These are phyloP conservation scores for Rubia peregrina DNA, from an alignment of 305 asterid species.

Conservation along the genomic window DNA sequence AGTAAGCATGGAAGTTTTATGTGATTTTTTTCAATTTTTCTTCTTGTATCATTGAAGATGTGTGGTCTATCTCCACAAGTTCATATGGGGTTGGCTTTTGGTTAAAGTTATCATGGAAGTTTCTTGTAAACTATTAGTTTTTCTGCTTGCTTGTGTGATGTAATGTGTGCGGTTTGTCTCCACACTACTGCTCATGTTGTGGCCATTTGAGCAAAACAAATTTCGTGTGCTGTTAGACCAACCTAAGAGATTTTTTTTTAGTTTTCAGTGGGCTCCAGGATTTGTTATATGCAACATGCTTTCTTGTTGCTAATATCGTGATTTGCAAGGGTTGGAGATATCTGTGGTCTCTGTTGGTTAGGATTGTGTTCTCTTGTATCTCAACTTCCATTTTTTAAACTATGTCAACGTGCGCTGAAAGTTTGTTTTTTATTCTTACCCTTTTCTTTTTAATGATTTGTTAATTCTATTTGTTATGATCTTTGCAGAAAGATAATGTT, in stretches of 20 bases:
- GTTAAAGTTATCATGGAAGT: background rate
- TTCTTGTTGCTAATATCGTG: background rate
- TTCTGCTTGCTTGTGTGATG: background rate
- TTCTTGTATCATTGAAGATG: background rate
- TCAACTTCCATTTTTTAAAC: background rate
- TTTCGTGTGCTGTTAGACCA: background rate
- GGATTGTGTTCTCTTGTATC: background rate
- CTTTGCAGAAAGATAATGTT: conserved; percentile 76
- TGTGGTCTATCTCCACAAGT: background rate
- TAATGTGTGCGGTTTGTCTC: background rate
- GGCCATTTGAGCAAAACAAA: background rate
- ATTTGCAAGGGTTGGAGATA: background rate
- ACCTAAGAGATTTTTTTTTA: background rate
- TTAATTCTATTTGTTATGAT: background rate
- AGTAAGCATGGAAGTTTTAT: background rate
- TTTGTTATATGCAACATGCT: background rate
- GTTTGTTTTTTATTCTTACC: background rate
- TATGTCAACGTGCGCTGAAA: background rate
- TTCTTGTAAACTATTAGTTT: background rate
- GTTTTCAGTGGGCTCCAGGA: background rate
- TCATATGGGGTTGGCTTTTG: background rate
- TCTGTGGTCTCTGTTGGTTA: background rate
- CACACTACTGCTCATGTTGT: background rate
- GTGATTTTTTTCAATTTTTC: too few relatives aligned
- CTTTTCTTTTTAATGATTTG: background rate